A percentile compares a stretch with the other conserved stretches of the same genome.
phyloP scores from a whole-genome alignment of 106 monocot species.

The Dioscorea zingiberensis region DNA sequence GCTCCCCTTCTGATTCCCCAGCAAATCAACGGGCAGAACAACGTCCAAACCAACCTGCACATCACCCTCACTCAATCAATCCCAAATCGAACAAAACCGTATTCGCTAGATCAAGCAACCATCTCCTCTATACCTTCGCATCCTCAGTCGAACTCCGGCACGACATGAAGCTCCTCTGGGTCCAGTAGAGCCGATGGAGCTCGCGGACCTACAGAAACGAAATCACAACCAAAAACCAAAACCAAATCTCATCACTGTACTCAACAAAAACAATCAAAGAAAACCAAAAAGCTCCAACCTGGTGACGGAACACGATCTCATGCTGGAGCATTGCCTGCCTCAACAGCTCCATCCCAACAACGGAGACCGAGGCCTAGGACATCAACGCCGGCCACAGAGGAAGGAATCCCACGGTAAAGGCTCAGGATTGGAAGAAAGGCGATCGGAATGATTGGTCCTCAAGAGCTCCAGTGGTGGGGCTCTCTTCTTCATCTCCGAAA shows the following conservation, averaged over 20 bases:
- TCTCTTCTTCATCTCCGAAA: too few species aligned
- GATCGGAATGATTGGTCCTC: too few species aligned
- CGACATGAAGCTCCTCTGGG: conserved; percentile 59
- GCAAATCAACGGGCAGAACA: background rate
- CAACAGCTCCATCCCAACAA: conserved; percentile 21
- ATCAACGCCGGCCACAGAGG: too few species aligned
- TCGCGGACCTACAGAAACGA: conserved; percentile 39
- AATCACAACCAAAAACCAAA: conserved; percentile 2
- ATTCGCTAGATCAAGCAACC: background rate
- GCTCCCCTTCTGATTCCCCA: background rate
- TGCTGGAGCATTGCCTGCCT: conserved; percentile 57
- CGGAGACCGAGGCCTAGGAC: too few species aligned
- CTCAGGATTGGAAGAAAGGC: too few species aligned
- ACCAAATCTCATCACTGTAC: background rate
- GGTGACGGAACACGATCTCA: conserved; percentile 42
- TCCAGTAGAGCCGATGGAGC: conserved; percentile 76
- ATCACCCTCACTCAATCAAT: background rate
- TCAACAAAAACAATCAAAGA: background rate
- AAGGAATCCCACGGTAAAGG: too few species aligned
- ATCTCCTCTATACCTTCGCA: background rate
- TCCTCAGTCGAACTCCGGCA: background rate
- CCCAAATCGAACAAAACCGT: background rate
- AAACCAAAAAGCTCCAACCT: conserved; percentile 22
- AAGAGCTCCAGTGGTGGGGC: too few species aligned
- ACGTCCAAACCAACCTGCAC: background rate